Conservation (phyloP, 2,329 filamentous ascomycete species). For the Verticillium klebahnii region DNA sequence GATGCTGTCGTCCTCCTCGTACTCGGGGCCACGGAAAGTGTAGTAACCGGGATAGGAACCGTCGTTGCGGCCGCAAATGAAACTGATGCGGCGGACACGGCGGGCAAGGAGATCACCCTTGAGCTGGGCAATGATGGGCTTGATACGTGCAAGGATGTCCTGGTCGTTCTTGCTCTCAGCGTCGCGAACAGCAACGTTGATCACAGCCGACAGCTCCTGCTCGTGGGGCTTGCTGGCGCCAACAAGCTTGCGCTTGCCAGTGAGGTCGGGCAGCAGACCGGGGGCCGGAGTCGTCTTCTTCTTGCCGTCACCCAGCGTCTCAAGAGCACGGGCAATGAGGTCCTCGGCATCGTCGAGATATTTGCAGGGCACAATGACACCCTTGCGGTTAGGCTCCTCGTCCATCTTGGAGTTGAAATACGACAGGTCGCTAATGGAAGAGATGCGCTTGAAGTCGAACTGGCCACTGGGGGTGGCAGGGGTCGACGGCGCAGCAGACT, state of each 20-base stretch:
- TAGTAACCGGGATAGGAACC: conserved; percentile 95
- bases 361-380: conserved; percentile 88
- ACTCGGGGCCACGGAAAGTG: conserved; percentile 91
- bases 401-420: conserved; percentile 72
- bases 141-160: conserved; percentile 73
- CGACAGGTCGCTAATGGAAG: conserved; percentile 95
- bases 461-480: conserved; percentile 67
- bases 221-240: conserved; percentile 48
- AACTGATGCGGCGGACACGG: conserved; percentile 83
- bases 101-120: conserved; percentile 79
- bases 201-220: conserved; percentile 84
- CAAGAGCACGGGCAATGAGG: conserved; percentile 74
- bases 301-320: conserved; percentile 61
- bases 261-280: conserved; percentile 67
- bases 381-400: conserved; percentile 78
- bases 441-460: conserved; percentile 71
- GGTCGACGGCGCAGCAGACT: conserved; percentile 76
- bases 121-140: conserved; percentile 70
- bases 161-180: conserved; percentile 78
- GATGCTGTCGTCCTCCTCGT: conserved; percentile 89
- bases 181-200: conserved; percentile 89
- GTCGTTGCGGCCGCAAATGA: conserved; percentile 93
- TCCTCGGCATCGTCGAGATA: conserved; percentile 96
- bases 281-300: conserved; percentile 43
- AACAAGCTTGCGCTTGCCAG: conserved; percentile 63